Conservation (phyloP, 441 rosid genomes). For the Biscutella auriculata region DNA sequence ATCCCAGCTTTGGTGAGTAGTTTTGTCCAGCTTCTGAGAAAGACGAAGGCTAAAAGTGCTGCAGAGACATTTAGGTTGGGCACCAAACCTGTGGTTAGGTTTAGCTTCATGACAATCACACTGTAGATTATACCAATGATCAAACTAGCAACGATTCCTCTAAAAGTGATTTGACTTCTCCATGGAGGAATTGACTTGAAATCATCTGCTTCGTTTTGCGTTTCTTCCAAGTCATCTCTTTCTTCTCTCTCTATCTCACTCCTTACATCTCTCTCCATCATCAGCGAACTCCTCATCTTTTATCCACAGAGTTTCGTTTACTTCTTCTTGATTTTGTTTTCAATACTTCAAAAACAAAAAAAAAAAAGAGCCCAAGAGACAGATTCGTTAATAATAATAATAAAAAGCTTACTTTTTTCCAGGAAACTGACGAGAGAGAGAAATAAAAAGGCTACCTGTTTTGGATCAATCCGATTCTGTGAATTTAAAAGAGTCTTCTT, state of each 20-base stretch:
- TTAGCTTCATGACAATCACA: constrained; percentile 77
- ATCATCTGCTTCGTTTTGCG: constrained; percentile 29
- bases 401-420: background rate
- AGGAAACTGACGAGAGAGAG: background rate
- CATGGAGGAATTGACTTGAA: constrained; percentile 51
- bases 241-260: constrained; percentile 31
- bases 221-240: constrained; percentile 23
- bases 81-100: constrained; percentile 76
- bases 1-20: constrained; percentile 57
- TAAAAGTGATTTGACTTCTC: constrained; percentile 57
- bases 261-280: constrained; percentile 14
- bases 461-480: constrained; percentile 18
- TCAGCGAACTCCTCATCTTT: constrained; percentile 20
- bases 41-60: constrained; percentile 68
- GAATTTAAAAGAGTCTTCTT: constrained; percentile 8
- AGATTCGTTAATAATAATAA: constrained; percentile 9
- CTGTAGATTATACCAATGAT: constrained; percentile 66
- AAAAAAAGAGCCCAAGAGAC: constrained; percentile 4
- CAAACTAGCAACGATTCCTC: constrained; percentile 66
- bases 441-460: constrained; percentile 8
- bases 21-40: constrained; percentile 65
- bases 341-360: background rate
- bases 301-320: background rate
- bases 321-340: background rate
- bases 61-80: constrained; percentile 93